Evolutionary conservation across 306 rosid genomes (phyloP).

Genomic region (Lathyrus oleraceus): DNA sequence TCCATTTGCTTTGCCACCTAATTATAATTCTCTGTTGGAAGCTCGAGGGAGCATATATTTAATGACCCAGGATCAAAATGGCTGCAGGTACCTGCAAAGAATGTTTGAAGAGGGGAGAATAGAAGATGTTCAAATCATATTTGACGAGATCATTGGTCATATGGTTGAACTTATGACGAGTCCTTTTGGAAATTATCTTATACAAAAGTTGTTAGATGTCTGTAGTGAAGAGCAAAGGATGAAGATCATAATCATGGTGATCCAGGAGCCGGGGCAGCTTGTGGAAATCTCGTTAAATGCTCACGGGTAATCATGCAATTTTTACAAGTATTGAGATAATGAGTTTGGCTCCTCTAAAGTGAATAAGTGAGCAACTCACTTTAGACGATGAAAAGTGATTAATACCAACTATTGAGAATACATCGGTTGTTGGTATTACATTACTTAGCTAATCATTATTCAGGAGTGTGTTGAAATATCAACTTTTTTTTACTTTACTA

Average conservation of each 20-base stretch:
- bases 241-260: constrained; percentile 48
- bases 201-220: constrained; percentile 62
- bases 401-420: not conserved
- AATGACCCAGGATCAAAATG: constrained; percentile 57
- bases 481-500: not conserved
- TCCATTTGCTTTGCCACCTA: constrained; percentile 30
- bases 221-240: constrained; percentile 57
- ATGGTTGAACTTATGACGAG: constrained; percentile 61
- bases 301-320: constrained; percentile 55
- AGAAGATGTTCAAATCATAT: constrained; percentile 48
- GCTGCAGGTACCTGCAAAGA: constrained; percentile 55
- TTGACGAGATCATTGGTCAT: constrained; percentile 50
- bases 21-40: constrained; percentile 46
- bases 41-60: constrained; percentile 44
- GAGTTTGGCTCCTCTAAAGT: not conserved
- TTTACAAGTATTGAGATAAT: constrained; percentile 21
- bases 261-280: constrained; percentile 50
- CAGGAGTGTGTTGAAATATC: not conserved
- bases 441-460: not conserved
- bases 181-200: constrained; percentile 61
- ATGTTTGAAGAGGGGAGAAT: constrained; percentile 48
- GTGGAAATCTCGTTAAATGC: constrained; percentile 55
- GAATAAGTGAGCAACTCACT: not conserved
- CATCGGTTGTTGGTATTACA: not conserved
- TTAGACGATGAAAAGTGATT: not conserved